Evolutionary conservation across 2,329 filamentous ascomycete genomes (phyloP).

Genomic region (Colletotrichum costaricense): DNA sequence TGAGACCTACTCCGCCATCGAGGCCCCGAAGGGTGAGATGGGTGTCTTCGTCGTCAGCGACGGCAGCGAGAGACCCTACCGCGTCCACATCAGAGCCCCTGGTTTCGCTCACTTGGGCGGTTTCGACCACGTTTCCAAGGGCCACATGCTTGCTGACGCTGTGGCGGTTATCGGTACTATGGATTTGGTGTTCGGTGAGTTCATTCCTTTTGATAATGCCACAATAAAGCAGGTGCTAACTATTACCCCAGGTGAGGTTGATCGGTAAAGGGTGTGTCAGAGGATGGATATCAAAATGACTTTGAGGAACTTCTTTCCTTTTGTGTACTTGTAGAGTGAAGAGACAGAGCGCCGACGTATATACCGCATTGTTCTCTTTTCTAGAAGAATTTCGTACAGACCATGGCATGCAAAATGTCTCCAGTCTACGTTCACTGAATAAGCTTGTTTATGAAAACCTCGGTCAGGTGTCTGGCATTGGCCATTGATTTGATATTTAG

Average conservation of each 20-base stretch:
- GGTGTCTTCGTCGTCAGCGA: constrained; percentile 96
- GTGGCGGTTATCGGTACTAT: constrained; percentile 94
- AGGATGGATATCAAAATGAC: constrained; percentile 28
- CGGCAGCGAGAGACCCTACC: constrained; percentile 94
- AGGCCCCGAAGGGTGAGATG: constrained; percentile 99
- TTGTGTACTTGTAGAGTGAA: constrained; percentile 42
- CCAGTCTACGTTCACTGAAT: not conserved
- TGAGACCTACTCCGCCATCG: constrained; percentile 97
- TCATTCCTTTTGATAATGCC: not conserved
- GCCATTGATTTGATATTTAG: not conserved
- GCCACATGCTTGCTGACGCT: constrained; percentile 94
- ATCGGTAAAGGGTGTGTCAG: constrained; percentile 58
- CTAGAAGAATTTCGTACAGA: constrained; percentile 19
- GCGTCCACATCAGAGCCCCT: constrained; percentile 96
- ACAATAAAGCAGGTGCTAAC: constrained; percentile 44
- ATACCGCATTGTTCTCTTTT: constrained; percentile 39
- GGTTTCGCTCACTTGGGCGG: constrained; percentile 95
- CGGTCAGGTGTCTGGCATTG: not conserved
- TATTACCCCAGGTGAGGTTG: constrained; percentile 65
- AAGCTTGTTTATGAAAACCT: not conserved
- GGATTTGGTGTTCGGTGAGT: constrained; percentile 88
- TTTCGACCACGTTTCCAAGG: constrained; percentile 93
- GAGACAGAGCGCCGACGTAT: constrained; percentile 39
- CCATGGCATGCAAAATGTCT: not conserved
- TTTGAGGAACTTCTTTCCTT: constrained; percentile 34